A percentile compares a stretch with the other conserved stretches of the same genome.
Evolutionary conservation across 495 filamentous ascomycete species (phyloP).

Genomic region (Penicillium steckii): DNA sequence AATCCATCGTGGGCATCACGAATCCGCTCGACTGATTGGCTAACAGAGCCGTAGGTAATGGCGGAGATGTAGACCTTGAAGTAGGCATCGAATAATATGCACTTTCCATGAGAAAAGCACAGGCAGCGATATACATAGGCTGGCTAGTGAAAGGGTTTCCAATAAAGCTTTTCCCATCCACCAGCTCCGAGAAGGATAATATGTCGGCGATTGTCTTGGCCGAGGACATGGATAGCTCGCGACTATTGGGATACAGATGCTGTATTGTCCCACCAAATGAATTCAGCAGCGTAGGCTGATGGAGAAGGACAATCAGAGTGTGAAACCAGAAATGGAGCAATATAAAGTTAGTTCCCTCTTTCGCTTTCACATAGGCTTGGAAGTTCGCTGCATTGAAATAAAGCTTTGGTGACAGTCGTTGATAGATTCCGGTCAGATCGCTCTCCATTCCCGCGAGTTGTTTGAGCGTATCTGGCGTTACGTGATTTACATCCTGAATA

Average conservation of each 20-base stretch:
- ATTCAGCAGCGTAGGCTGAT: slow-evolving; percentile 77
- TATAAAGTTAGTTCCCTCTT: slow-evolving; percentile 80
- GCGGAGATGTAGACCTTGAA: slow-evolving; percentile 30
- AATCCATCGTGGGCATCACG: slow-evolving; percentile 39
- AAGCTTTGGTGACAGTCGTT: slow-evolving; percentile 66
- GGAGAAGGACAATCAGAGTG: slow-evolving; percentile 77
- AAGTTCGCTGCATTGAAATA: slow-evolving; percentile 81
- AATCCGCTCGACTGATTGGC: slow-evolving; percentile 42
- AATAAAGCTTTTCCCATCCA: slow-evolving; percentile 76
- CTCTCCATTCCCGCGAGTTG: slow-evolving; percentile 70
- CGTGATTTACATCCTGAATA: slow-evolving; percentile 70
- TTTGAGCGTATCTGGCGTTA: slow-evolving; percentile 67
- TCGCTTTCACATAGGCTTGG: slow-evolving; percentile 68
- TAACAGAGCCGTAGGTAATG: slow-evolving; percentile 32
- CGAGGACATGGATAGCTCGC: slow-evolving; percentile 80
- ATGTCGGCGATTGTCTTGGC: slow-evolving; percentile 89
- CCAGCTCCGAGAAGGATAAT: slow-evolving; percentile 71
- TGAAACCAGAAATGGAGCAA: slow-evolving; percentile 93
- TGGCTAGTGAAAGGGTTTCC: slow-evolving; percentile 87
- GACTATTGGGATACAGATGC: slow-evolving; percentile 71
- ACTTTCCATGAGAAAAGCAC: slow-evolving; percentile 81
- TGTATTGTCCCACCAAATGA: slow-evolving; percentile 69
- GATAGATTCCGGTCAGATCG: slow-evolving; percentile 76
- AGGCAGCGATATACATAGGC: slow-evolving; percentile 86
- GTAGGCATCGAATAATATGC: slow-evolving; percentile 47